Conservation (phyloP, 2,329 filamentous ascomycete species). For the Colletotrichum sp. region DNA sequence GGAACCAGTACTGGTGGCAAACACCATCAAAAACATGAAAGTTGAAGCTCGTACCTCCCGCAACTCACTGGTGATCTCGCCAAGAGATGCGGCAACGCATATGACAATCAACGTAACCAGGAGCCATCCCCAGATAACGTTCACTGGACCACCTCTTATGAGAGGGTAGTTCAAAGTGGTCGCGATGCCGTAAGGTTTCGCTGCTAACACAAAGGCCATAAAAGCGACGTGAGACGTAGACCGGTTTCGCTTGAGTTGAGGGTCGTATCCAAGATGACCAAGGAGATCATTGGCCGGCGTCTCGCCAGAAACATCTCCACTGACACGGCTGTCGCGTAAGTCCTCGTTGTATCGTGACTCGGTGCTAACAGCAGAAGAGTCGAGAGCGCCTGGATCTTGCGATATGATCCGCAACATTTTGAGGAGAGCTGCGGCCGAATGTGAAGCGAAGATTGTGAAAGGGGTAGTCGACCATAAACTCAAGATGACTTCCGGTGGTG, state of each 20-base stretch:
- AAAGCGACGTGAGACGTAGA: constrained; percentile 74
- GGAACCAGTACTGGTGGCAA: background rate
- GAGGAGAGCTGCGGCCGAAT: background rate
- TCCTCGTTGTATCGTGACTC: constrained; percentile 6
- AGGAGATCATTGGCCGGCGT: constrained; percentile 65
- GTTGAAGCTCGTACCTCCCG: constrained; percentile 55
- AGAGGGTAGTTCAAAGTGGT: constrained; percentile 74
- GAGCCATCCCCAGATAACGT: constrained; percentile 77
- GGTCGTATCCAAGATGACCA: constrained; percentile 68
- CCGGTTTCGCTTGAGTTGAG: constrained; percentile 67
- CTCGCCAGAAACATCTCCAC: constrained; percentile 27
- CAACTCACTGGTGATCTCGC: constrained; percentile 76
- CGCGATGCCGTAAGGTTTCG: constrained; percentile 75
- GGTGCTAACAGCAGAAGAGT: background rate
- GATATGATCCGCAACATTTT: constrained; percentile 17
- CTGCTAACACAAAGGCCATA: constrained; percentile 79
- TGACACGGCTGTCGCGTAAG: constrained; percentile 11
- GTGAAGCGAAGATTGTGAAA: too few species aligned
- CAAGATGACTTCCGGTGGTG: too few species aligned
- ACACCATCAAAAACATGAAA: background rate
- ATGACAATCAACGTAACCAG: constrained; percentile 71
- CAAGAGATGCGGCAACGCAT: constrained; percentile 72
- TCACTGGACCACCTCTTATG: constrained; percentile 68
- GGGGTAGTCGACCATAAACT: too few species aligned
- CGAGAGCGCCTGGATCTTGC: constrained; percentile 19